These are phyloP conservation scores for Basipetospora chlamydospora DNA, from an alignment of 2,329 filamentous ascomycete genomes.

Conservation along the genomic window DNA sequence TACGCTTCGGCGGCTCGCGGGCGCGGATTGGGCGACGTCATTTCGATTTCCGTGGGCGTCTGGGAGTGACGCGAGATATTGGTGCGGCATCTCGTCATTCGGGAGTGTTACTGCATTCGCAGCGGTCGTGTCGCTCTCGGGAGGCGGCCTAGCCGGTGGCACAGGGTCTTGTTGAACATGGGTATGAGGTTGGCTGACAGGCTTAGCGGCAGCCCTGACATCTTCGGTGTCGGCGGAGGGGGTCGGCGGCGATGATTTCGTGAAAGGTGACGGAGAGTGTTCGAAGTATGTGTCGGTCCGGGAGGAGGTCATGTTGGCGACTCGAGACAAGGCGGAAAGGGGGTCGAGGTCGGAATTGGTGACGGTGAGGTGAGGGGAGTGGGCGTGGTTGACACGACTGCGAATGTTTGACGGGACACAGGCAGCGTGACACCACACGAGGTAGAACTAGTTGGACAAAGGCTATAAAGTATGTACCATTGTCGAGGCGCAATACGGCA, in stretches of 20 bases:
- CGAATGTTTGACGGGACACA: too few relatives aligned
- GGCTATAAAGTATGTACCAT: too few relatives aligned
- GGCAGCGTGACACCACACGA: too few relatives aligned
- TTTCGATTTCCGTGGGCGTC: background rate
- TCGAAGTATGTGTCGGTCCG: background rate
- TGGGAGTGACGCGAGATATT: too few relatives aligned
- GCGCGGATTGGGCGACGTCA: background rate
- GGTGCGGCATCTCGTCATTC: too few relatives aligned
- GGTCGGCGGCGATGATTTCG: background rate
- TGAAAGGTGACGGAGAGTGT: background rate
- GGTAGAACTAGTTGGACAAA: too few relatives aligned
- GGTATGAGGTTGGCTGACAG: background rate
- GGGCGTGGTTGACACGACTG: too few relatives aligned
- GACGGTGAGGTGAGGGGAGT: too few relatives aligned
- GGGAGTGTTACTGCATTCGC: too few relatives aligned
- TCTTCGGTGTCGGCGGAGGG: background rate
- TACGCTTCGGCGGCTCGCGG: slow-evolving; percentile 41
- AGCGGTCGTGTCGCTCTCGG: background rate
- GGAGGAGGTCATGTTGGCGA: background rate
- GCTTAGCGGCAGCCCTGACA: background rate
- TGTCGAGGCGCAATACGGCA: too few relatives aligned
- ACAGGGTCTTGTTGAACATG: background rate
- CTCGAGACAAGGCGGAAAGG: background rate
- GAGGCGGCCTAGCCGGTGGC: slow-evolving; percentile 2
- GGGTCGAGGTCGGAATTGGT: too few relatives aligned